Percentiles rank a stretch among this genome's conserved stretches.
Evolutionary conservation across 192 early-diverging fungal genomes (phyloP).

Genomic region (Linnemannia zychae): DNA sequence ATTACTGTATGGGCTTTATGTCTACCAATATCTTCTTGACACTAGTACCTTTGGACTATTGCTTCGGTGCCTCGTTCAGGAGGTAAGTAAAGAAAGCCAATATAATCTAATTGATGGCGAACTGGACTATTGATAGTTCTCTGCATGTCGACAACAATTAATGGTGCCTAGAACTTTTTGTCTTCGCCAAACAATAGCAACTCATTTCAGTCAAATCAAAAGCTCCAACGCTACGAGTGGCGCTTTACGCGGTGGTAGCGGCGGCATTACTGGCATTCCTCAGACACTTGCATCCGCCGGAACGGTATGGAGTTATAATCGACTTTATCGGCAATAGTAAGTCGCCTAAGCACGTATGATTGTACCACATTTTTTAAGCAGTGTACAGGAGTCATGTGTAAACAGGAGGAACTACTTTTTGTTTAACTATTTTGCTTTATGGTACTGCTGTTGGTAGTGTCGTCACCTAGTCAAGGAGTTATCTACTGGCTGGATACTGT

Average conservation of each 20-base stretch:
- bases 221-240: conserved; percentile 36
- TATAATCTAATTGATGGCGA: too few species aligned
- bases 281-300: conserved; percentile 31
- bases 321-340: conserved; percentile 55
- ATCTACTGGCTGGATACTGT: conserved; percentile 32
- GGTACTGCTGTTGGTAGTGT: conserved; percentile 14
- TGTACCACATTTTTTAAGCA: neutral
- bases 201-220: conserved; percentile 44
- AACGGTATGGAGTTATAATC: conserved; percentile 34
- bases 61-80: conserved; percentile 30
- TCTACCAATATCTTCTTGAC: conserved; percentile 46
- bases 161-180: neutral
- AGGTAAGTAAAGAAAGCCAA: conserved; percentile 13
- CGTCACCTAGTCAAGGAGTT: conserved; percentile 35
- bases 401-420: neutral
- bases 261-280: conserved; percentile 20
- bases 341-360: too few species aligned
- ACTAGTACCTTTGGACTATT: conserved; percentile 47
- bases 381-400: neutral
- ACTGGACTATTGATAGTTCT: neutral
- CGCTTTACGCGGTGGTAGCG: conserved; percentile 24
- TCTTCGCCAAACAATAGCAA: conserved; percentile 22
- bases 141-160: neutral
- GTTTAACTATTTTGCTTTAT: too few species aligned
- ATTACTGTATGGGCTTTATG: conserved; percentile 41